Percentiles rank a stretch among this genome's conserved stretches.
Evolutionary conservation across 2,329 filamentous ascomycete species (phyloP).

Genomic region (Ceratocystis eucalypticola): DNA sequence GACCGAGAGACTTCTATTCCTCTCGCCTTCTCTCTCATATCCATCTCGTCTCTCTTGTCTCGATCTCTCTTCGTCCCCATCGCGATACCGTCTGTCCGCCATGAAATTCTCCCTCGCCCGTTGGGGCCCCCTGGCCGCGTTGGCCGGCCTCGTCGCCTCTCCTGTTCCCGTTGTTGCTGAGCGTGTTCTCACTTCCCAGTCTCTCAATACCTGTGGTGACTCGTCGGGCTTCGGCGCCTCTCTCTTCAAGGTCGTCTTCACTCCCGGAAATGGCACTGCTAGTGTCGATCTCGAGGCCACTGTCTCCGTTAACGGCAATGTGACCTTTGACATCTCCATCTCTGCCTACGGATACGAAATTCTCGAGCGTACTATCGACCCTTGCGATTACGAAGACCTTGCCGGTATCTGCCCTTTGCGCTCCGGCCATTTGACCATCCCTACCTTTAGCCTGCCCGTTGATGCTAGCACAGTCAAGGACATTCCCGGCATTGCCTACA

Average conservation of each 20-base stretch:
- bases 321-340: conserved; percentile 62
- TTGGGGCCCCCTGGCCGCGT: conserved; percentile 30
- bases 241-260: conserved; percentile 74
- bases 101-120: conserved; percentile 33
- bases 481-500: conserved; percentile 76
- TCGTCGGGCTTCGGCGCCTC: conserved; percentile 78
- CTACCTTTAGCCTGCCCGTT: conserved; percentile 51
- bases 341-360: conserved; percentile 72
- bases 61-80: not conserved
- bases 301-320: conserved; percentile 68
- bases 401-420: conserved; percentile 75
- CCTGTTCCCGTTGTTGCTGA: conserved; percentile 37
- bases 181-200: conserved; percentile 63
- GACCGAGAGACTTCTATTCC: not conserved
- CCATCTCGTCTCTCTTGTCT: not conserved
- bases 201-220: conserved; percentile 70
- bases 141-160: conserved; percentile 21
- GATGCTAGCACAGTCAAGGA: conserved; percentile 41
- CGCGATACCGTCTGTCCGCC: not conserved
- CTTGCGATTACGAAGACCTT: conserved; percentile 52
- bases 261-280: conserved; percentile 59
- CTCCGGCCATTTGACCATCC: conserved; percentile 61
- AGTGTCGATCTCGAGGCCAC: conserved; percentile 65
- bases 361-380: conserved; percentile 54
- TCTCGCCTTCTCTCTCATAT: no score